phyloP scores from a whole-genome alignment of 306 rosid species.

The Erythrophleum fordii region DNA sequence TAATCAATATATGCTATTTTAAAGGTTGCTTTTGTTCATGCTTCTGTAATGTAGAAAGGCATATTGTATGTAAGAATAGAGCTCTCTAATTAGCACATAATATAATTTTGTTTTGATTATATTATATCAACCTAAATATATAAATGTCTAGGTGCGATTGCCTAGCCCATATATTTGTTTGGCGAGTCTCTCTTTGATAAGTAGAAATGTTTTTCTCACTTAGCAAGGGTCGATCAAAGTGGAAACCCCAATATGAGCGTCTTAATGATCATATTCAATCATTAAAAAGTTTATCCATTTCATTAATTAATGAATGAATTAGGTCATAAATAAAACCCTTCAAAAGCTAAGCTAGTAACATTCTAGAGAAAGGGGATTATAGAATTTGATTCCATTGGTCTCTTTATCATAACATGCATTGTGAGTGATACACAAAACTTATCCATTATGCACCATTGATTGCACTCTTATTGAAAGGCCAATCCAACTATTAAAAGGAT shows the following conservation, averaged over 20 bases:
- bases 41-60: too few species aligned
- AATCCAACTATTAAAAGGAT: neutral
- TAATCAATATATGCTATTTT: too few species aligned
- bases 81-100: too few species aligned
- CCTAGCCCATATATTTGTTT: neutral
- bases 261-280: neutral
- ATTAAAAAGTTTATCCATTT: neutral
- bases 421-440: neutral
- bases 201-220: neutral
- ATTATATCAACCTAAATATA: too few species aligned
- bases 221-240: neutral
- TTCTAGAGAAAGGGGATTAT: neutral
- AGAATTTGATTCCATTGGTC: neutral
- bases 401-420: neutral
- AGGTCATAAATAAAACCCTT: constrained; percentile 8
- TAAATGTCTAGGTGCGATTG: neutral
- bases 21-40: too few species aligned
- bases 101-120: too few species aligned
- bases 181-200: too few species aligned
- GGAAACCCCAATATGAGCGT: neutral
- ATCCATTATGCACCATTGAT: neutral
- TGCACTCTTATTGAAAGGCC: neutral
- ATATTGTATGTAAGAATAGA: too few species aligned
- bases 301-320: neutral
- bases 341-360: neutral